Base-by-base conservation (phyloP, 805 yeast species). In the Hanseniaspora hatyaiensis region DNA sequence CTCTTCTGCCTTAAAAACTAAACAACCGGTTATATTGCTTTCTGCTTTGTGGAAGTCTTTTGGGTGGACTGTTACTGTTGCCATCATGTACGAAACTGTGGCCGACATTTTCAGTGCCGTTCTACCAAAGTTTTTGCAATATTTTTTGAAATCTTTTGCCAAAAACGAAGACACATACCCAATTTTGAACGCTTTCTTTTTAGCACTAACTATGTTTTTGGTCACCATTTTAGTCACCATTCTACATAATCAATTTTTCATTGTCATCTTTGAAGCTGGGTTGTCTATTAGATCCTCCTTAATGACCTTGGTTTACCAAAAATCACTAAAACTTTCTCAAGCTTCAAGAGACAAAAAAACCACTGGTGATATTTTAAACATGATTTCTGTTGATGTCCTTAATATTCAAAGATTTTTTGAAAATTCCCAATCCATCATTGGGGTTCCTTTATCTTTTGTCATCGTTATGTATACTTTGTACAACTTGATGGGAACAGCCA, bases 361-460 rank as follows among this genome's bases (percentile, higher is more conserved):
- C 1, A 73, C 88, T 2, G 94, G 95, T 54, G 94, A 84, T 53
- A 82, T 86, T 45, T 72, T 85, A 53, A 85, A 83, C 56, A 69
- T 80, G 57, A 73, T 83, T 69, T 75, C 92, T 16, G 88, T 82
- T 28, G 96, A 86, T 65, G 77, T 82, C 11, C 65, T 66, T 40
- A 69, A 82, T 52, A 65, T 85, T 24, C 82, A 78, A 57, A 77
- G 74, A 32, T 63, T 82, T 47, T 61, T 75, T n/a, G 67, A 68
- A 40, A 70, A 73, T 51, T 62, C 78, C 22, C 79, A 75, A 53
- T 67, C 71, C 4, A 55, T 79, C 49, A 63, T 80, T 20, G 71
- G 81, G 37, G 75, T 79, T 1, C 86, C 86, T 4, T 60, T 76
- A 15, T 69, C 77, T 50, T 63, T 80, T 31, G 59, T 73, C 0